phyloP scores from a whole-genome alignment of 495 filamentous ascomycete genomes.

The Patellaria atrata region DNA sequence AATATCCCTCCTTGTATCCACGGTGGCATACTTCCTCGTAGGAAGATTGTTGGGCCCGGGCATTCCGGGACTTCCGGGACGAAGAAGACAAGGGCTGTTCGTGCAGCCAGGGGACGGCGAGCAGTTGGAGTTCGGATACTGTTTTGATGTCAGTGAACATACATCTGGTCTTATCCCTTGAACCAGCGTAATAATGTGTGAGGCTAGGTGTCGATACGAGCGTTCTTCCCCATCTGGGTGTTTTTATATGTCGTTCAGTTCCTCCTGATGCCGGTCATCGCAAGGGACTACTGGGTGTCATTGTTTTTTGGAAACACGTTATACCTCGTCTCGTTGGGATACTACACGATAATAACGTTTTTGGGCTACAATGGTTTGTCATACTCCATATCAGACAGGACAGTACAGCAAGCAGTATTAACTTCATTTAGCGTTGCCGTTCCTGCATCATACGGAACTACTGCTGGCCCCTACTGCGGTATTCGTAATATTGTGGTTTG shows the following conservation, averaged over 20 bases:
- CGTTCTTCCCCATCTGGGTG: conserved; percentile 61
- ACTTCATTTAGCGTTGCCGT: conserved; percentile 41
- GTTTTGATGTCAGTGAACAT: conserved; percentile 60
- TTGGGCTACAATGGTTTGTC: conserved; percentile 52
- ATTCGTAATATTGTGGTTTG: conserved; percentile 46
- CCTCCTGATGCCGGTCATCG: conserved; percentile 48
- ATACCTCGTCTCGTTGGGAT: conserved; percentile 53
- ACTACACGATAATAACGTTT: conserved; percentile 61
- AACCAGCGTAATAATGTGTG: neutral
- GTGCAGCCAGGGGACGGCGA: conserved; percentile 39
- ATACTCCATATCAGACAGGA: neutral
- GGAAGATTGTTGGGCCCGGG: conserved; percentile 48
- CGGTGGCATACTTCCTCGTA: conserved; percentile 49
- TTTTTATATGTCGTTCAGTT: conserved; percentile 63
- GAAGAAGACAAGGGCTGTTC: conserved; percentile 44
- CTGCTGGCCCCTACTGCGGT: conserved; percentile 48
- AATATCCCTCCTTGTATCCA: conserved; percentile 44
- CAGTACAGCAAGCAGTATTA: neutral
- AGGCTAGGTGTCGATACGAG: conserved; percentile 49
- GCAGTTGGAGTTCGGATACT: conserved; percentile 62
- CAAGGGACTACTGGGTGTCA: conserved; percentile 42
- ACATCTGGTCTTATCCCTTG: neutral
- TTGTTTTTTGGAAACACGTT: conserved; percentile 57
- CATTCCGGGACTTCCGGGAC: conserved; percentile 31
- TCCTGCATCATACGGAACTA: conserved; percentile 59